Evolutionary conservation across 768 basidiomycete species (phyloP), one percentile per base, ranked within the genome.

Genomic region (button mushroom (Agaricus bisporus)): DNA sequence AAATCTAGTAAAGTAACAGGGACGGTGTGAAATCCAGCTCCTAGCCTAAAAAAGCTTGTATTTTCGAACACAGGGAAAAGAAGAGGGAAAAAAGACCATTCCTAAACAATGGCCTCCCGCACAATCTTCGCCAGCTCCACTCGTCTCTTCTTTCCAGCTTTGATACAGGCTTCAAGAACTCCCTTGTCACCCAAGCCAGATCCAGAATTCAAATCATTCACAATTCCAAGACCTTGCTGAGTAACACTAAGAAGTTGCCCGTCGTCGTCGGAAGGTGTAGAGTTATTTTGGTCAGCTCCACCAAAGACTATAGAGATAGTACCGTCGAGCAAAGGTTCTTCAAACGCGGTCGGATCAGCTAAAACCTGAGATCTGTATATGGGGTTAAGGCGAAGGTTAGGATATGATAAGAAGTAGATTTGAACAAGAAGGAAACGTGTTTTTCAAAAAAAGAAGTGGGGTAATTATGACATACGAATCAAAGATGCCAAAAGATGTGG

Each of bases 301-400:
- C 82, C 80, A 4, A 90, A 56, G 1, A 86, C 70, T 32, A 94
- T 66, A 1, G 83, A 81, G 51, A 93, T 63, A 0, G 78, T 77
- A 0, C 90, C 85, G 12, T 88, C 82, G 49, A 94, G 78, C 6
- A 97, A 74, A 0, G 91, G 88, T 59, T 93, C 87, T 70, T 98
- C 95, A 66, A 95, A 97, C 1, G 91, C 76, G 0, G 91, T 88
- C 0, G 93, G 90, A 67, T 98, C 95, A 0, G 85, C 74, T 4
- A 98, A 71, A 9, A 95, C 65, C 22, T 80, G 73, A 46, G 79
- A 78, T 29, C 87, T 89, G 60, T 39, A 38, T 1, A 6, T 14
- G 12, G 38, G 8, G 48, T 17, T 11, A 42, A 18, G 55, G 14
- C 32, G 41, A 29, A 45, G 47, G 25, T 29, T 8, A 18, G 28